A percentile compares a stretch with the other conserved stretches of the same genome.
Evolutionary conservation across 805 yeast species (phyloP).

Genomic region (Metschnikowia reukaufii): DNA sequence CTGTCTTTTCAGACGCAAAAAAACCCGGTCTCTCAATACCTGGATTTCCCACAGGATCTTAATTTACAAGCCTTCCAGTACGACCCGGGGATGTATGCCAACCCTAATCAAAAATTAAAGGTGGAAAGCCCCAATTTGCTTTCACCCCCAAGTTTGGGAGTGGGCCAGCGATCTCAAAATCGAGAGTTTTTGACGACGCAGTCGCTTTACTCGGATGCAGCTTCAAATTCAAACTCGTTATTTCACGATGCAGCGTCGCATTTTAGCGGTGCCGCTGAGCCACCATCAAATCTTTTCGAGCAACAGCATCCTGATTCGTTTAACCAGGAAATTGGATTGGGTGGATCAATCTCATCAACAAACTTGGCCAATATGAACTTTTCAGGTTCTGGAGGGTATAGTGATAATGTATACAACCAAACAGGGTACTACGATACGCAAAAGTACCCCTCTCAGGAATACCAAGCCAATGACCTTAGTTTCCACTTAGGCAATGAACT

Average conservation of each 20-base stretch:
- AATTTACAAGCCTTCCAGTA: background rate
- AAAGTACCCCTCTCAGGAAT: background rate
- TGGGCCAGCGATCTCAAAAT: conserved; percentile 12
- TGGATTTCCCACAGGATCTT: background rate
- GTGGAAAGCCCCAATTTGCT: conserved; percentile 18
- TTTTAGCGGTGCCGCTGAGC: conserved; percentile 19
- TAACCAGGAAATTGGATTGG: conserved; percentile 38
- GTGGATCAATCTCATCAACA: conserved; percentile 39
- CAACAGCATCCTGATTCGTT: conserved; percentile 21
- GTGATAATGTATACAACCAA: background rate
- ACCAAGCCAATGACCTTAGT: background rate
- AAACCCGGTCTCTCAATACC: background rate
- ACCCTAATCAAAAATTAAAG: conserved; percentile 16
- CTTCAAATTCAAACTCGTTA: conserved; percentile 39
- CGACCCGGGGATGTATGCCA: conserved; percentile 13
- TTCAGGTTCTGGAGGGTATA: background rate
- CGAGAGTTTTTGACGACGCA: conserved; percentile 14
- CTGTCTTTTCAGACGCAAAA: background rate
- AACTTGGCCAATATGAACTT: conserved; percentile 24
- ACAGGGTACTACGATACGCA: background rate
- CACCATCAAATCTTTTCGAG: conserved; percentile 8
- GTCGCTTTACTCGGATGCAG: conserved; percentile 37
- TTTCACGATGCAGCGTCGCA: conserved; percentile 39
- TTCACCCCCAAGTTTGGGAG: conserved; percentile 17
- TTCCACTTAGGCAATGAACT: background rate